phyloP scores from a whole-genome alignment of 768 basidiomycete species.

The Strobilomyces confusus region DNA sequence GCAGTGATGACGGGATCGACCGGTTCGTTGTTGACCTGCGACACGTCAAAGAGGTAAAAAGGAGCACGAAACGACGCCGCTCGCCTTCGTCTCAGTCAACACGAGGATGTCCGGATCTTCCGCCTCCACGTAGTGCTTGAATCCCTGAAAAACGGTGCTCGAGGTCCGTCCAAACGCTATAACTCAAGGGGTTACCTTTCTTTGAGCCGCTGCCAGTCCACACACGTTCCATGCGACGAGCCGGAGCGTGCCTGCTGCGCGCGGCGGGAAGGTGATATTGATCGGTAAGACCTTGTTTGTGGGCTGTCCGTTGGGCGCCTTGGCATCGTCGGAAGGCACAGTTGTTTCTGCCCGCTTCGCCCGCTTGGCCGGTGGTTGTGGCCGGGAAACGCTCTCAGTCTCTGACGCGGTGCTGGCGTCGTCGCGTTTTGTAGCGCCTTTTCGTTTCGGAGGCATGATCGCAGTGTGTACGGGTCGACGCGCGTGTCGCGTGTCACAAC shows the following conservation, averaged over 20 bases:
- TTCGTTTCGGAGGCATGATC: constrained; percentile 32
- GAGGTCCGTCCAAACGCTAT: background rate
- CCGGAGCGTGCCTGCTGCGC: constrained; percentile 43
- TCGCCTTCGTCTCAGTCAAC: constrained; percentile 82
- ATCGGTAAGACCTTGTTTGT: constrained; percentile 73
- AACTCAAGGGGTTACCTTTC: constrained; percentile 52
- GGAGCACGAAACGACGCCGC: background rate
- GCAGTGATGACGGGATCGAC: constrained; percentile 51
- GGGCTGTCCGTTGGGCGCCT: constrained; percentile 50
- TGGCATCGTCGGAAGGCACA: constrained; percentile 4
- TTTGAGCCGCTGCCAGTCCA: constrained; percentile 68
- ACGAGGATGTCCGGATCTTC: constrained; percentile 84
- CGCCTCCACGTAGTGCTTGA: constrained; percentile 76
- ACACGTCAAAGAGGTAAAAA: constrained; percentile 10
- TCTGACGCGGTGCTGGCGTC: constrained; percentile 31
- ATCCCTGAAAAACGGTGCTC: constrained; percentile 48
- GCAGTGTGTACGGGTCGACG: background rate
- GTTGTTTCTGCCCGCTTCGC: constrained; percentile 22
- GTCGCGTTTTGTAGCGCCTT: constrained; percentile 31
- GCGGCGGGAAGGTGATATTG: constrained; percentile 53
- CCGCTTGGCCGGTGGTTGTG: constrained; percentile 23
- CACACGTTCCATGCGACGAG: constrained; percentile 80
- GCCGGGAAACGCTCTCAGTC: constrained; percentile 23
- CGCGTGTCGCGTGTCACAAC: background rate
- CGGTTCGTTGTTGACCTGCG: constrained; percentile 68